Evolutionary conservation across 257 asterid species (phyloP).

Genomic region (Striga asiatica): DNA sequence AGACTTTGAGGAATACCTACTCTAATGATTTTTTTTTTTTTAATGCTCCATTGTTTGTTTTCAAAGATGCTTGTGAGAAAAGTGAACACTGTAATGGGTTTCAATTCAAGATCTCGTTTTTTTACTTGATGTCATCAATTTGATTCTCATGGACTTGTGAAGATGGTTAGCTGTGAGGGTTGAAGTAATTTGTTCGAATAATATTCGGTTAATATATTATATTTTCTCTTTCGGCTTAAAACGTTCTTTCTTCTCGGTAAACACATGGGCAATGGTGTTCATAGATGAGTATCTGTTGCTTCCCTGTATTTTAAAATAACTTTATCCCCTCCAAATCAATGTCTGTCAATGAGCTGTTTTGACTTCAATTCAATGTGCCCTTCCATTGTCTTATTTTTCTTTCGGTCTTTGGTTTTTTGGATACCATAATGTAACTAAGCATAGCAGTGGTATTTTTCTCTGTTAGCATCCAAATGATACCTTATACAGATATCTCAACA

Average conservation of each 20-base stretch:
- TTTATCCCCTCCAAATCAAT: not conserved
- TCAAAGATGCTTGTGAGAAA: conserved; percentile 17
- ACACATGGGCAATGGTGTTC: too few species aligned
- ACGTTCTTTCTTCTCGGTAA: too few species aligned
- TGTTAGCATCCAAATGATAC: too few species aligned
- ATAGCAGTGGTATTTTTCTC: too few species aligned
- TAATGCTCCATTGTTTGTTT: not conserved
- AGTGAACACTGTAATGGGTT: conserved; percentile 10
- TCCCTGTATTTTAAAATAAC: too few species aligned
- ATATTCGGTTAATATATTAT: too few species aligned
- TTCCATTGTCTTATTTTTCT: not conserved
- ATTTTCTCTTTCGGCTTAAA: too few species aligned
- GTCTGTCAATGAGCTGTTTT: too few species aligned
- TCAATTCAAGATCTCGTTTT: conserved; percentile 19
- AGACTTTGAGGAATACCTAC: conserved; percentile 4
- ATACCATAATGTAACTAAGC: not conserved
- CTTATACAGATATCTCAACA: too few species aligned
- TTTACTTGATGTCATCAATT: conserved; percentile 2
- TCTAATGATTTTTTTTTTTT: conserved; percentile 3
- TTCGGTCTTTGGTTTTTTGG: conserved; percentile 2
- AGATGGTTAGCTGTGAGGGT: conserved; percentile 23
- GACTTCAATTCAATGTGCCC: not conserved
- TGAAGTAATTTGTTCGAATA: conserved; percentile 4
- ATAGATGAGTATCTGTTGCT: too few species aligned
- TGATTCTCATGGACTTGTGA: conserved; percentile 11